Base-by-base conservation (phyloP, 371 early-diverging fungal species). In the Phascolomyces articulosus region DNA sequence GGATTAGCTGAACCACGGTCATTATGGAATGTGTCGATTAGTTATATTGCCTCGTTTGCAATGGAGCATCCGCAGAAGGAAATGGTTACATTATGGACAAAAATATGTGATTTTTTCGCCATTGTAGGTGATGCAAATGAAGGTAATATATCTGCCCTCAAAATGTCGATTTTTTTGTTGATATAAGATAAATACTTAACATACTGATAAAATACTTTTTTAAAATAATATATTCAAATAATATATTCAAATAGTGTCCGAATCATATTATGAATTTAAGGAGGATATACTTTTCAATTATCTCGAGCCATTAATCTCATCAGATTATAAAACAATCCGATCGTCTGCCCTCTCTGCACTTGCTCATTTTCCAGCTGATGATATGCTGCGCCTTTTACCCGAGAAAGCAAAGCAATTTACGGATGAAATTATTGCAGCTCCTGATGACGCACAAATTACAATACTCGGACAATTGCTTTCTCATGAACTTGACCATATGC, bases 401-500 rank as follows among this genome's bases (percentile, higher is more conserved):
- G 85, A 85, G 56, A 78, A 79, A n/a, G 73, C 85, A 1, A 68
- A 67, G 15, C 62, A 74, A 1, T 82, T 75, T 38, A 63, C 85
- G 0, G 57, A 73, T 2, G 55, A 69, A 4, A 66, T 82, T 13
- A 60, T 70, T 1, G 31, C 66, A 0, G 62, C 68, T n/a, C 56
- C 70, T 0, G 71, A 72, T 10, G 58, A 72, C 4, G 74, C 69
- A 23, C 77, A 82, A 26, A 56, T 70, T 0, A 31, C 57, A 10
- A 63, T 85, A 1, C 66, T 87, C 16, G 73, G 74, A 11, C 79
- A 80, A n/a, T 64, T 87, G 16, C 72, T 85, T 28, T 78, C 82
- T 23, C 72, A 83, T 48, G 87, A 87, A 40, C 60, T 87, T 13
- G 75, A 77, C 18, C 80, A 84, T 62, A 83, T 87, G 87, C 80